These are phyloP conservation scores for Suillus occidentalis DNA, from an alignment of 768 basidiomycete genomes.

Conservation along the genomic window DNA sequence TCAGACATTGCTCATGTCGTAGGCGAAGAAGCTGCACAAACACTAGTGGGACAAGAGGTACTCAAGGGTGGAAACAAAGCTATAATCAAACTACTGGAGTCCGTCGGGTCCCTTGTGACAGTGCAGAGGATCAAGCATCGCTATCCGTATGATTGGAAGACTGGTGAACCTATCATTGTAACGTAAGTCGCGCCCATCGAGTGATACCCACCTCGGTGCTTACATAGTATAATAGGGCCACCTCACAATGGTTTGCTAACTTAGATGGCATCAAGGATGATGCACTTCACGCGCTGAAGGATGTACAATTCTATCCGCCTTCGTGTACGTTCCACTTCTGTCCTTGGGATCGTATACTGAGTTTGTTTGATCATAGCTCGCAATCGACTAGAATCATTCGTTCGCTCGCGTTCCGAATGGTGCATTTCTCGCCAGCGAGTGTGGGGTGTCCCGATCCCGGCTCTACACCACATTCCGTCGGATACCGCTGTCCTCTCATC, in stretches of 20 bases:
- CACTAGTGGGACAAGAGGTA: conserved; percentile 69
- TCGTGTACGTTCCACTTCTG: conserved; percentile 50
- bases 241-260: conserved; percentile 98
- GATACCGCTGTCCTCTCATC: conserved; percentile 64
- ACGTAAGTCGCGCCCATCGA: conserved; percentile 50
- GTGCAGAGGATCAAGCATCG: conserved; percentile 76
- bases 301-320: conserved; percentile 75
- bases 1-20: conserved; percentile 56
- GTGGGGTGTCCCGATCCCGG: conserved; percentile 97
- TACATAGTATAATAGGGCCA: conserved; percentile 54
- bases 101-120: conserved; percentile 55
- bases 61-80: conserved; percentile 68
- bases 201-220: not conserved
- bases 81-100: conserved; percentile 60
- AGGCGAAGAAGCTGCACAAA: conserved; percentile 43
- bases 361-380: conserved; percentile 51
- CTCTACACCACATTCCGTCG: conserved; percentile 66
- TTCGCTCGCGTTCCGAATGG: conserved; percentile 92
- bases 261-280: conserved; percentile 78
- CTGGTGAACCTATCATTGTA: conserved; percentile 87
- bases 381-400: conserved; percentile 84
- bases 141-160: conserved; percentile 98
- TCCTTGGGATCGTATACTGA: not conserved
- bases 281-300: conserved; percentile 66
- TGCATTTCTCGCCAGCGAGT: conserved; percentile 97